Evolutionary conservation across 2,329 filamentous ascomycete genomes (phyloP).

Genomic region (Byssochlamys sp.): DNA sequence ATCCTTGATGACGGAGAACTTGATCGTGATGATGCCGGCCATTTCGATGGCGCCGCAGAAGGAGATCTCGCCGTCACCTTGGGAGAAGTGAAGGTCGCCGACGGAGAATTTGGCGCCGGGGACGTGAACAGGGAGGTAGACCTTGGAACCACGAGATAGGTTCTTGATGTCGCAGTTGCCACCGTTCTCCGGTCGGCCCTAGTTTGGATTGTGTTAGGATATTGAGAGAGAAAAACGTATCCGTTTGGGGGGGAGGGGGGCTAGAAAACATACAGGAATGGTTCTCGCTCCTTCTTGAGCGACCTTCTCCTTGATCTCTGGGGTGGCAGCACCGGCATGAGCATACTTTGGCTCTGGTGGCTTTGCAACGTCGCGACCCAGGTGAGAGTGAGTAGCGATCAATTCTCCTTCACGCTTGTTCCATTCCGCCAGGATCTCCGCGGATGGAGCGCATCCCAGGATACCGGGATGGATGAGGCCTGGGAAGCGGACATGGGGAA

Average conservation of each 20-base stretch:
- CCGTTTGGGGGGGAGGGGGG: no score
- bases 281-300: slow-evolving; percentile 72
- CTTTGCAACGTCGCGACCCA: slow-evolving; percentile 63
- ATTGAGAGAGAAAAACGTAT: neutral
- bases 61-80: slow-evolving; percentile 83
- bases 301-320: slow-evolving; percentile 54
- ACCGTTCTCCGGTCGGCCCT: slow-evolving; percentile 70
- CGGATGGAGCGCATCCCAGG: slow-evolving; percentile 74
- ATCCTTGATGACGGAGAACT: slow-evolving; percentile 76
- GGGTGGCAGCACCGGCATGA: slow-evolving; percentile 59
- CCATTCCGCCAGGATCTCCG: slow-evolving; percentile 69
- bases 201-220: neutral
- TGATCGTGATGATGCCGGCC: slow-evolving; percentile 82
- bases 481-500: slow-evolving; percentile 76
- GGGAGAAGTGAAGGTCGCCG: slow-evolving; percentile 76
- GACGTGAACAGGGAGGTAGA: slow-evolving; percentile 81
- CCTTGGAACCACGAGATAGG: slow-evolving; percentile 65
- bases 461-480: slow-evolving; percentile 89
- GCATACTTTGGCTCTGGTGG: slow-evolving; percentile 63
- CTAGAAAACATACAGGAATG: slow-evolving; percentile 48
- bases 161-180: slow-evolving; percentile 93
- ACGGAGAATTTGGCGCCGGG: slow-evolving; percentile 80
- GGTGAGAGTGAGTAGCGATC: slow-evolving; percentile 56
- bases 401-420: slow-evolving; percentile 74
- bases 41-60: slow-evolving; percentile 90